Percentiles rank a stretch among this genome's conserved stretches.
Evolutionary conservation across 2,329 filamentous ascomycete genomes (phyloP).

Genomic region (Diplodia intermedia): DNA sequence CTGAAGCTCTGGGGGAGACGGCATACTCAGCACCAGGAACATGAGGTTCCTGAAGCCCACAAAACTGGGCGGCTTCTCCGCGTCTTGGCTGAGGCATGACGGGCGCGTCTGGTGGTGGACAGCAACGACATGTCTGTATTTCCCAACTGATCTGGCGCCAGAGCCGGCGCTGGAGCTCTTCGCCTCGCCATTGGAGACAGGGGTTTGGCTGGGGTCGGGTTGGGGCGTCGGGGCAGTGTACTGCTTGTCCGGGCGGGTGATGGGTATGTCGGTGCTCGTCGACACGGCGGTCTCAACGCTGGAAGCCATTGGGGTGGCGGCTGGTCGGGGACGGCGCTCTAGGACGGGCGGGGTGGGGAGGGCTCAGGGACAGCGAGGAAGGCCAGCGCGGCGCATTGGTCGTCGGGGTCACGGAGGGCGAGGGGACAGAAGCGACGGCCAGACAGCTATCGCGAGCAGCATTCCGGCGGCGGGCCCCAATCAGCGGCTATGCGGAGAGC

Average conservation of each 20-base stretch:
- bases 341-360: constrained; percentile 18
- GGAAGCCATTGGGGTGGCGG: constrained; percentile 31
- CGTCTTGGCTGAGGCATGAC: constrained; percentile 87
- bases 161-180: constrained; percentile 25
- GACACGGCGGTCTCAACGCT: constrained; percentile 38
- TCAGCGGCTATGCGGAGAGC: constrained; percentile 20
- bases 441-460: constrained; percentile 23
- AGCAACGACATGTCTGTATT: constrained; percentile 91
- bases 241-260: constrained; percentile 38
- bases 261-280: constrained; percentile 41
- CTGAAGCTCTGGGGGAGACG: constrained; percentile 27
- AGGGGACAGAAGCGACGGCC: background rate
- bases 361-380: constrained; percentile 14
- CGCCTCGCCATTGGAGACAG: constrained; percentile 35
- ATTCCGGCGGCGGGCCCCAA: constrained; percentile 27
- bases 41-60: constrained; percentile 94
- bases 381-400: constrained; percentile 28
- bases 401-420: constrained; percentile 14
- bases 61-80: constrained; percentile 77
- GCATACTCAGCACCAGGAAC: constrained; percentile 84
- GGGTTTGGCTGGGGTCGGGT: constrained; percentile 32
- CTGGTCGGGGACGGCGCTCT: background rate
- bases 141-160: constrained; percentile 49
- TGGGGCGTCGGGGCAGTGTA: constrained; percentile 36
- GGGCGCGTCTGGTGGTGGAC: constrained; percentile 75